A percentile compares a stretch with the other conserved stretches of the same genome.
Conservation (phyloP, 345 rosid species). For the Moricandia arvensis region DNA sequence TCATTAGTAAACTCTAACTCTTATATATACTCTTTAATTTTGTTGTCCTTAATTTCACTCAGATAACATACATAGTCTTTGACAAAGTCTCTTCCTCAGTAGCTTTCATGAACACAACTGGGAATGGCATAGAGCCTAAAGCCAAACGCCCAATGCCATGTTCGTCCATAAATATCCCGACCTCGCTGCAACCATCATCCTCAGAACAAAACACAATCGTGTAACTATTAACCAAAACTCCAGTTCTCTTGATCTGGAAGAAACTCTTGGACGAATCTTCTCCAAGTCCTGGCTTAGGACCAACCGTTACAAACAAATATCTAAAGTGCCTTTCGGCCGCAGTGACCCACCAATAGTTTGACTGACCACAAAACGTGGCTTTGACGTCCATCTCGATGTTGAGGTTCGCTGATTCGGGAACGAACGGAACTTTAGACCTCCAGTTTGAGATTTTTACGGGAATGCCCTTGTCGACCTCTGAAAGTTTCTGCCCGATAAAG, state of each 20-base stretch:
- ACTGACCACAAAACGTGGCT: neutral
- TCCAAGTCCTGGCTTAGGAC: constrained; percentile 39
- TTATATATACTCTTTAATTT: too few relatives aligned
- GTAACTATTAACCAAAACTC: too few relatives aligned
- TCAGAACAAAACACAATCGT: too few relatives aligned
- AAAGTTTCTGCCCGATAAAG: neutral
- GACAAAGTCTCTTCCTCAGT: constrained; percentile 7
- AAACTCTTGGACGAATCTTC: constrained; percentile 24
- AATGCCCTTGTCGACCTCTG: neutral
- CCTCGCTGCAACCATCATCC: too few relatives aligned
- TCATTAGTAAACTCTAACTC: too few relatives aligned
- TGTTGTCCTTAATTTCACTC: too few relatives aligned
- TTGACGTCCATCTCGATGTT: neutral
- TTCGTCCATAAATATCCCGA: constrained; percentile 24
- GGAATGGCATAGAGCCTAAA: constrained; percentile 47
- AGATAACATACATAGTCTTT: neutral
- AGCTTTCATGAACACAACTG: constrained; percentile 54
- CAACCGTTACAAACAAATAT: constrained; percentile 32
- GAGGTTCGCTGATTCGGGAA: too few relatives aligned
- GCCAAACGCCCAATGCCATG: constrained; percentile 47
- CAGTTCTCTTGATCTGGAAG: too few relatives aligned
- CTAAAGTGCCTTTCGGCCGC: neutral
- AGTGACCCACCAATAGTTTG: constrained; percentile 11
- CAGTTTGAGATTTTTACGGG: constrained; percentile 16
- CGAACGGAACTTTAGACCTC: neutral